phyloP scores from a whole-genome alignment of 768 basidiomycete genomes.

The Leccinum subgranulosum region DNA sequence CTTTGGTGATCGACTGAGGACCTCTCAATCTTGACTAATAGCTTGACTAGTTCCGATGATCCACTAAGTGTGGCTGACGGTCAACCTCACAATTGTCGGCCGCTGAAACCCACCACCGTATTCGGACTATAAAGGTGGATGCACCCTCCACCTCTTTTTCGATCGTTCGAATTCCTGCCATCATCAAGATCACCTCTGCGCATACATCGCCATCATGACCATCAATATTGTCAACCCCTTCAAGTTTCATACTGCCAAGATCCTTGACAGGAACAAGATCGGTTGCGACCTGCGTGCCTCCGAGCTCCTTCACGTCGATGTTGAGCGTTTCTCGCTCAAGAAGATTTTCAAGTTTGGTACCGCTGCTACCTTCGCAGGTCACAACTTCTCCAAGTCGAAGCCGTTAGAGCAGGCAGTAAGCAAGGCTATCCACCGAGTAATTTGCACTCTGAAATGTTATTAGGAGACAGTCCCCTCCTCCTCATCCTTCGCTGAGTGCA shows the following conservation, averaged over 20 bases:
- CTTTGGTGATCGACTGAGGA: neutral
- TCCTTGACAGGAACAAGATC: constrained; percentile 3
- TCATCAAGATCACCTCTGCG: constrained; percentile 2
- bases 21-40: constrained; percentile 2
- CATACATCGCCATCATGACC: constrained; percentile 10
- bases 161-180: neutral
- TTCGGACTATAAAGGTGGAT: constrained; percentile 9
- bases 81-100: constrained; percentile 2
- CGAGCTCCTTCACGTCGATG: neutral
- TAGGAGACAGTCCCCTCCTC: neutral
- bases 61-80: constrained; percentile 11
- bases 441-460: neutral
- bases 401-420: constrained; percentile 8
- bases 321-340: neutral
- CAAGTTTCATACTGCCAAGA: constrained; percentile 9
- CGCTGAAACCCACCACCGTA: constrained; percentile 4
- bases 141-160: neutral
- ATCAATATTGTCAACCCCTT: constrained; percentile 10
- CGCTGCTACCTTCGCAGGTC: neutral
- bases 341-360: constrained; percentile 8
- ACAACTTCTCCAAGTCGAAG: neutral
- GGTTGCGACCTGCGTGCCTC: neutral
- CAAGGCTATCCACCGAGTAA: neutral
- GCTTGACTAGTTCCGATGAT: neutral
- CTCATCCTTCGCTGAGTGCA: neutral